Evolutionary conservation across 768 basidiomycete species (phyloP), one percentile per base, ranked within the genome.

Genomic region (Calvatia gigantea): DNA sequence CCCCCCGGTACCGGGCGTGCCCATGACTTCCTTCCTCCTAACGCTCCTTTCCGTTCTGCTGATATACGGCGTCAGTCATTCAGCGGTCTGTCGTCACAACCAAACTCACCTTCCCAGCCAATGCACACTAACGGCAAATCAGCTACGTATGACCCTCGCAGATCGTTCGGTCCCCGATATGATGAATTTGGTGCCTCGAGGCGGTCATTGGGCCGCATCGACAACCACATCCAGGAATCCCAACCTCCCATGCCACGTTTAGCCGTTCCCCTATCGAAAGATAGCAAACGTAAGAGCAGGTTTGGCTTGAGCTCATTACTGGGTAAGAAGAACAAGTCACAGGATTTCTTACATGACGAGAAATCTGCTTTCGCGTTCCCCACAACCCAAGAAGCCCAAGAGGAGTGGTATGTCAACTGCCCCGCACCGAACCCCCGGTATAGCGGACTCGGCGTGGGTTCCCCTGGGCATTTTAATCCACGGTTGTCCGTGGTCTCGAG

Each of bases 61-160:
- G 88, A 89, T 53, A 60, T 62, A 33, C 77, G 91, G 58, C 76
- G 91, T 41, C 91, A 91, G 66, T 93, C 91, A 2, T 91, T 92
- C 58, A 75, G 83, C 37, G 91, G 90, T 15, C 70, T 82, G 19
- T 72, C 81, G 12, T 80, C 84, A 5, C 78, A 78, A 17, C 83
- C 87, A 6, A 79, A 79, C 49, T 64, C 82, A 19, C 72, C 60
- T 7, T 60, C 74, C 21, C 84, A 83, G 61, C 86, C 80, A 8
- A 67, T 82, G 66, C 82, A 83, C 47, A 46, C 53, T 8, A 67
- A 49, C 33, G 54, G 58, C 27, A 67, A 62, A 54, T 70, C 65
- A 38, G 67, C 67, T n/a, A 75, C 67, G 17, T 73, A 68, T 58
- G 72, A 74, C 43, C 57, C 63, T 23, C 71, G 67, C 54, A 70